Base-by-base conservation (phyloP, 2,329 filamentous ascomycete species). In the Sporothrix protearum region DNA sequence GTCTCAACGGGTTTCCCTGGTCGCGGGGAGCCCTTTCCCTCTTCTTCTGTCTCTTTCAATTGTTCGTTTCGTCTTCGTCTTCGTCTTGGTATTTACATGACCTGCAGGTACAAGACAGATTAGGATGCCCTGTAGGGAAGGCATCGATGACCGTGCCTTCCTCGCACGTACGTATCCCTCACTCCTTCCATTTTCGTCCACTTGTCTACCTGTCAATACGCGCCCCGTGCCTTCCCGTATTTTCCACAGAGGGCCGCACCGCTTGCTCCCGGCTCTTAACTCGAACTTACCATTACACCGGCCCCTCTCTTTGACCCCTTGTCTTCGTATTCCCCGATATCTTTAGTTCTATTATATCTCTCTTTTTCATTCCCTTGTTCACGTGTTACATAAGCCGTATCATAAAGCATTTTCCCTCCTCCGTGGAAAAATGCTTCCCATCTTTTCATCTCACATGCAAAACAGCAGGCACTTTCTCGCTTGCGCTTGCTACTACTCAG, bases 191-290 rank as follows among this genome's bases (percentile, higher is more conserved):
- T 64, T 45, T 45, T 45, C 59, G 59, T 14, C 7, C 5, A 33
- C 42, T 28, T 49, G 42, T 6, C 14, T 2, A 49, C 42, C 16
- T 49, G 59, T 16, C 61, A 49, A 30, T 25, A 12, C 39, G n/a
- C 64, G 64, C 42, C 28, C 64, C 64, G 64, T 22, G 45, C 64
- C 64, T 51, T 67, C 45, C 64, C 45, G 64, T 36, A 36, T n/a
- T 66, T 28, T 67, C 28, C 19, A 22, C 45, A 36, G 45, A 51
- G 64, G 64, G 45, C 53, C 36, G 51, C 53, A 12, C 66, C 66
- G 66, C 30, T 28, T 68, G 30, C 66, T 68, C n/a, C n/a, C 66
- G 19, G 2, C 9, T 2, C 6, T 16, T 68, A 28, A 19, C 22
- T 42, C 19, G 36, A 5, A 64, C 22, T 28, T 42, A 16, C 19